Percentiles rank a stretch among this genome's conserved stretches.
Evolutionary conservation across 2,329 filamentous ascomycete species (phyloP).

Genomic region (Fusarium sp.): DNA sequence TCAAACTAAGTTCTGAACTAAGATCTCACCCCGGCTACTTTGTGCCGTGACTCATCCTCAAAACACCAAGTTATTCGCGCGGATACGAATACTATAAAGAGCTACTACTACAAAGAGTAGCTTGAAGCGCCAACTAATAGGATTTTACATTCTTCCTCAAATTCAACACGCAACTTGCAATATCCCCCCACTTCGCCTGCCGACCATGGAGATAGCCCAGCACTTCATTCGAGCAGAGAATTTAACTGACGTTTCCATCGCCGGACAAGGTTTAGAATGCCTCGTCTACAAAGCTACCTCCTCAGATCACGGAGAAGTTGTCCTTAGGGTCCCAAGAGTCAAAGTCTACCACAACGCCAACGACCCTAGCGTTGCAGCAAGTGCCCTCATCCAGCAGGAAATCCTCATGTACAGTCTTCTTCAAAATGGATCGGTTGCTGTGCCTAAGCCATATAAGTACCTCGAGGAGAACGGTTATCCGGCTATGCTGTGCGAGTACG

Average conservation of each 20-base stretch:
- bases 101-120: background rate
- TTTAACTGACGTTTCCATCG: background rate
- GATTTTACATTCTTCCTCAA: background rate
- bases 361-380: background rate
- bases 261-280: slow-evolving; percentile 23
- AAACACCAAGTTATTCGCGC: background rate
- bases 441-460: background rate
- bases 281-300: slow-evolving; percentile 20
- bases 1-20: background rate
- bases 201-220: background rate
- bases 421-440: background rate
- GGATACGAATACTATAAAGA: background rate
- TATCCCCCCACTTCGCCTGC: background rate
- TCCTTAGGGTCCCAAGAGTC: slow-evolving; percentile 15
- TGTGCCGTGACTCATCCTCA: background rate
- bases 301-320: background rate
- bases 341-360: slow-evolving; percentile 25
- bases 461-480: slow-evolving; percentile 13
- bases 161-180: background rate
- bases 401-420: slow-evolving; percentile 15
- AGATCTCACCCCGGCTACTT: background rate
- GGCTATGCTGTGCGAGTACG: slow-evolving; percentile 23
- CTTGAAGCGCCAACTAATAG: background rate
- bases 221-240: slow-evolving; percentile 6
- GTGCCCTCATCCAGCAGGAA: slow-evolving; percentile 12